Percentiles rank a stretch among this genome's conserved stretches.
phyloP scores from a whole-genome alignment of 352 stramenopile genomes.

The Phytopythium boreale region DNA sequence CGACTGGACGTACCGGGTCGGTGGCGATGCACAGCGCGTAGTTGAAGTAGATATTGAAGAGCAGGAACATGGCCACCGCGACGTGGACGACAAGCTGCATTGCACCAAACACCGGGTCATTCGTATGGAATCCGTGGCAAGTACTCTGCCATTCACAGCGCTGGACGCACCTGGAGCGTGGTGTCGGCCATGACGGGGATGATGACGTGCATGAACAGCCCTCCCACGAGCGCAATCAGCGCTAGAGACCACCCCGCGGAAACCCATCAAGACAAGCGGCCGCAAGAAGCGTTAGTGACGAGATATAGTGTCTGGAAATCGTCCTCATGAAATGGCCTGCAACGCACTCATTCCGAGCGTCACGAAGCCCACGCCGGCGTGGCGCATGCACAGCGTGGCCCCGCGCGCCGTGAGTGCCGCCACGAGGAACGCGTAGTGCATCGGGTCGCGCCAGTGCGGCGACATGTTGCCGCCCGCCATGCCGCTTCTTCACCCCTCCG shows the following conservation, averaged over 20 bases:
- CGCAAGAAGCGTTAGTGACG: too few species aligned
- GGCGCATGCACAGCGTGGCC: conserved; percentile 45
- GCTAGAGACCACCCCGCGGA: conserved; percentile 8
- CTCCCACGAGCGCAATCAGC: conserved; percentile 40
- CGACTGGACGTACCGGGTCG: conserved; percentile 32
- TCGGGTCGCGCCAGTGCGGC: conserved; percentile 50
- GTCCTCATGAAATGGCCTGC: not conserved
- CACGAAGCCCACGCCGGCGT: conserved; percentile 39
- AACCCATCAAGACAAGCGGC: not conserved
- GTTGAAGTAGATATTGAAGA: conserved; percentile 78
- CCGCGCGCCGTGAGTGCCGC: conserved; percentile 24
- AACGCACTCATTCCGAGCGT: conserved; percentile 35
- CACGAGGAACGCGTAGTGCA: conserved; percentile 41
- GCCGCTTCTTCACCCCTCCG: too few species aligned
- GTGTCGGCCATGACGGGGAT: conserved; percentile 46
- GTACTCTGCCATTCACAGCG: not conserved
- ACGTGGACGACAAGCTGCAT: conserved; percentile 31
- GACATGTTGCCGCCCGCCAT: conserved; percentile 8
- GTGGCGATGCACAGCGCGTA: conserved; percentile 63
- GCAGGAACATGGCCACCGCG: conserved; percentile 24
- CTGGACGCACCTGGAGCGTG: conserved; percentile 24
- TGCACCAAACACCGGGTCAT: not conserved
- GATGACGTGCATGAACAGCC: conserved; percentile 47
- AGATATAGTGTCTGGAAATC: too few species aligned
- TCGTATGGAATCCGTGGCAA: not conserved